Conservation (phyloP, 2,329 filamentous ascomycete genomes). For the Corynespora cassiicola region DNA sequence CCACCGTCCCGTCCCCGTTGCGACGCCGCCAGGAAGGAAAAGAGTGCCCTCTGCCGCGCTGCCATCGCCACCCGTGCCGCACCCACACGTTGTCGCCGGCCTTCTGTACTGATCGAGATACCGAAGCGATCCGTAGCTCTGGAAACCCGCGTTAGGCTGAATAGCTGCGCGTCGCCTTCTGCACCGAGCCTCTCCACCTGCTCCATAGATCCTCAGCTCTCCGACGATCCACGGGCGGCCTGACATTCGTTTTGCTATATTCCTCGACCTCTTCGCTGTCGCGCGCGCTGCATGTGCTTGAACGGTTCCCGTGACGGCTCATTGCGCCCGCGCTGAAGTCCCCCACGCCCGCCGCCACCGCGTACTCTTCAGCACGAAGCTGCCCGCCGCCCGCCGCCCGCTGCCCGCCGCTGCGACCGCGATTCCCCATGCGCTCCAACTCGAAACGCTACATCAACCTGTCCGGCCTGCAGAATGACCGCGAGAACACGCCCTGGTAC, state of each 20-base stretch:
- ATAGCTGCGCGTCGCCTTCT: slow-evolving; percentile 14
- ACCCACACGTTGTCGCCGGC: slow-evolving; percentile 6
- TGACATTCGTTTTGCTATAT: slow-evolving; percentile 11
- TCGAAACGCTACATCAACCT: slow-evolving; percentile 40
- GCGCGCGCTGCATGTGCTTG: slow-evolving; percentile 22
- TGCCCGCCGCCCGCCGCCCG: background rate
- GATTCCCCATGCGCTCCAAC: slow-evolving; percentile 36
- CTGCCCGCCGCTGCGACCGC: slow-evolving; percentile 13
- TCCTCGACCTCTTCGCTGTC: slow-evolving; percentile 14
- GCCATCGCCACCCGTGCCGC: too few relatives aligned
- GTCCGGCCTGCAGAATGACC: slow-evolving; percentile 20
- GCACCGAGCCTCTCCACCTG: slow-evolving; percentile 15
- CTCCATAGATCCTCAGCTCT: slow-evolving; percentile 2
- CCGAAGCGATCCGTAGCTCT: slow-evolving; percentile 25
- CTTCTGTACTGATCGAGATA: slow-evolving; percentile 6
- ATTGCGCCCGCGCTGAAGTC: slow-evolving; percentile 18
- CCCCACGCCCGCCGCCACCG: background rate
- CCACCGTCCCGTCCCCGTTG: too few relatives aligned
- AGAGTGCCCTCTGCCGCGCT: too few relatives aligned
- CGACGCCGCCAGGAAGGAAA: too few relatives aligned
- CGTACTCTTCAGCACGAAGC: slow-evolving; percentile 2
- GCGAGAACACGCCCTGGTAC: slow-evolving; percentile 50
- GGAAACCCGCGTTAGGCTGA: slow-evolving; percentile 28
- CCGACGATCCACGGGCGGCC: slow-evolving; percentile 1
- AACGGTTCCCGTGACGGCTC: slow-evolving; percentile 7